Conservation (phyloP, 495 filamentous ascomycete genomes). For the Gamarada debralockiae region DNA sequence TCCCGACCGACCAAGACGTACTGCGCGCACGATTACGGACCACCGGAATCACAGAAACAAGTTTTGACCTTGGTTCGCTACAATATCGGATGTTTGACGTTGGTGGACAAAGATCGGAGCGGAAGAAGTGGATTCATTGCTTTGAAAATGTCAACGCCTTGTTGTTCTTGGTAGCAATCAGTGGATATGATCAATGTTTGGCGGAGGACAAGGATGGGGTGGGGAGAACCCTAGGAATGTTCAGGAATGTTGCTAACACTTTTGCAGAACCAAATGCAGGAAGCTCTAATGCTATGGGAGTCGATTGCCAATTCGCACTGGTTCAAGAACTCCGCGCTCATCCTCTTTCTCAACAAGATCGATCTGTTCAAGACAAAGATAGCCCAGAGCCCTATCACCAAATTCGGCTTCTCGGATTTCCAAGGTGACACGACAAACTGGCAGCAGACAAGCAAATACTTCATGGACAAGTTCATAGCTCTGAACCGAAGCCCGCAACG, state of each 20-base stretch:
- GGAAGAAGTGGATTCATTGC: conserved; percentile 99
- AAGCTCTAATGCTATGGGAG: conserved; percentile 97
- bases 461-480: conserved; percentile 83
- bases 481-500: conserved; percentile 81
- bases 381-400: conserved; percentile 69
- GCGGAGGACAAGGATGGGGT: conserved; percentile 98
- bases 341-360: conserved; percentile 99
- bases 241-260: neutral
- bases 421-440: conserved; percentile 51
- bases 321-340: conserved; percentile 95
- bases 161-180: conserved; percentile 92
- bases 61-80: conserved; percentile 90
- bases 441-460: conserved; percentile 72
- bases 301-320: conserved; percentile 96
- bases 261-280: conserved; percentile 97
- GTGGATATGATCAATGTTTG: conserved; percentile 94
- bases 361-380: conserved; percentile 95
- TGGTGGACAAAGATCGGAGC: conserved; percentile 92
- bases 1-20: conserved; percentile 96
- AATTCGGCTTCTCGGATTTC: conserved; percentile 91
- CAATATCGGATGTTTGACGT: conserved; percentile 99
- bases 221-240: conserved; percentile 34
- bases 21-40: conserved; percentile 88
- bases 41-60: conserved; percentile 94
- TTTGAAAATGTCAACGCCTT: conserved; percentile 96